Evolutionary conservation across 352 stramenopile species (phyloP).

Genomic region (Stramenopiles sp.): DNA sequence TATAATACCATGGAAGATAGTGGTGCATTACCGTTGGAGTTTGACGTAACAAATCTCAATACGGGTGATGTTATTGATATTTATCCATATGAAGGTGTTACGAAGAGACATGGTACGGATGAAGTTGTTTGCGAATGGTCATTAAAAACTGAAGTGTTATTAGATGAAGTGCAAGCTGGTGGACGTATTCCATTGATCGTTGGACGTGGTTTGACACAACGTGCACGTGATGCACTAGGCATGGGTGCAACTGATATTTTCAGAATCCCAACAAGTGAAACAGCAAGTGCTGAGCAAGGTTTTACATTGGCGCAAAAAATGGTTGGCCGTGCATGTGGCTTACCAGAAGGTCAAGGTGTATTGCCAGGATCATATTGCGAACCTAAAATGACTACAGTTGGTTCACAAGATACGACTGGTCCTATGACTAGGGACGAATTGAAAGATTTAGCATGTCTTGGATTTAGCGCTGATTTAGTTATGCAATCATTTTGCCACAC

Average conservation of each 20-base stretch:
- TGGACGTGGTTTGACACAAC: constrained; percentile 38
- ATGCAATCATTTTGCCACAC: constrained; percentile 67
- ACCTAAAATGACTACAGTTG: constrained; percentile 53
- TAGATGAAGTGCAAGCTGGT: constrained; percentile 50
- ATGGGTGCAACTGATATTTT: constrained; percentile 36
- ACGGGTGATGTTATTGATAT: constrained; percentile 57
- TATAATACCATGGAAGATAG: constrained; percentile 67
- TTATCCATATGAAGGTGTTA: constrained; percentile 38
- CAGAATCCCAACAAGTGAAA: constrained; percentile 17
- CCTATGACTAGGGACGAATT: constrained; percentile 61
- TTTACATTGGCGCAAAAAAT: constrained; percentile 60
- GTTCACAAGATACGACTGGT: constrained; percentile 53
- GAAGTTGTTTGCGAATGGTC: constrained; percentile 36
- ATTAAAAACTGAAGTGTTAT: constrained; percentile 40
- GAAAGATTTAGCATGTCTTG: constrained; percentile 43
- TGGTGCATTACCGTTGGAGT: constrained; percentile 46
- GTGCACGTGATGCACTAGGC: constrained; percentile 37
- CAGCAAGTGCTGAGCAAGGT: constrained; percentile 25
- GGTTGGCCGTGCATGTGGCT: constrained; percentile 44
- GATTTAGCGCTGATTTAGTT: constrained; percentile 52
- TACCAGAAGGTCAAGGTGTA: constrained; percentile 27
- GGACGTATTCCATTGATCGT: constrained; percentile 58
- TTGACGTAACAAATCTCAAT: constrained; percentile 40
- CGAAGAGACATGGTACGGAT: constrained; percentile 28
- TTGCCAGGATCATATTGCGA: constrained; percentile 41